These are phyloP conservation scores for Porodaedalea pini DNA, from an alignment of 1,284 basidiomycete genomes.

Conservation along the genomic window DNA sequence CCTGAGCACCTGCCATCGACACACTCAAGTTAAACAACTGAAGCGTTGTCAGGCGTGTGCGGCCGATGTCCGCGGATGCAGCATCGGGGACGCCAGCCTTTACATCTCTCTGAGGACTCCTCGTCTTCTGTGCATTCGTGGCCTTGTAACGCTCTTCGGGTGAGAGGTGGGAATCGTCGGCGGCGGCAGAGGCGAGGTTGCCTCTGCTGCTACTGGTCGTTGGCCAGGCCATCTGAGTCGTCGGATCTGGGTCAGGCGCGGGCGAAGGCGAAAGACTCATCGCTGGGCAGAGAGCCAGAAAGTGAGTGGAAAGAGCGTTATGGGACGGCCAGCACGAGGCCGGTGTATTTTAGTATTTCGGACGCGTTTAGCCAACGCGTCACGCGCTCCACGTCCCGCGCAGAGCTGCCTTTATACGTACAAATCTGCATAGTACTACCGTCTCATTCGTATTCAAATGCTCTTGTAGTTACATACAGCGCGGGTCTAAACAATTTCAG, in stretches of 20 bases:
- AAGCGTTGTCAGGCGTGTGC: constrained; percentile 56
- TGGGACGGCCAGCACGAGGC: background rate
- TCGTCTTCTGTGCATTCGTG: background rate
- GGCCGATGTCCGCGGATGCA: constrained; percentile 25
- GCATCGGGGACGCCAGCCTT: constrained; percentile 2
- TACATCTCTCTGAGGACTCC: background rate
- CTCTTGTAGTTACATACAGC: background rate
- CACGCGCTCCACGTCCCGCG: background rate
- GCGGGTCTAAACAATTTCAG: background rate
- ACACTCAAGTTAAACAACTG: constrained; percentile 74
- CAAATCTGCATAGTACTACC: background rate
- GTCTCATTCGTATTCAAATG: background rate
- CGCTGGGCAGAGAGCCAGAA: background rate
- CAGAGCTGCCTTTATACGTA: background rate
- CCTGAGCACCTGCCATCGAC: constrained; percentile 89
- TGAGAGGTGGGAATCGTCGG: background rate
- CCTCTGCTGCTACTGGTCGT: constrained; percentile 40
- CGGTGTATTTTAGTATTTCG: background rate
- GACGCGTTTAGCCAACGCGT: background rate
- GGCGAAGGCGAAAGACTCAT: constrained; percentile 6
- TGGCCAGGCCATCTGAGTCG: constrained; percentile 74
- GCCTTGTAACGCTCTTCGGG: constrained; percentile 9
- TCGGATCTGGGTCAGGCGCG: constrained; percentile 58
- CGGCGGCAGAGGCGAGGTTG: constrained; percentile 17
- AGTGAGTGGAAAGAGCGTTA: background rate